Base-by-base conservation (phyloP, 1,139 yeast species). In the Candida tetrigidarum region DNA sequence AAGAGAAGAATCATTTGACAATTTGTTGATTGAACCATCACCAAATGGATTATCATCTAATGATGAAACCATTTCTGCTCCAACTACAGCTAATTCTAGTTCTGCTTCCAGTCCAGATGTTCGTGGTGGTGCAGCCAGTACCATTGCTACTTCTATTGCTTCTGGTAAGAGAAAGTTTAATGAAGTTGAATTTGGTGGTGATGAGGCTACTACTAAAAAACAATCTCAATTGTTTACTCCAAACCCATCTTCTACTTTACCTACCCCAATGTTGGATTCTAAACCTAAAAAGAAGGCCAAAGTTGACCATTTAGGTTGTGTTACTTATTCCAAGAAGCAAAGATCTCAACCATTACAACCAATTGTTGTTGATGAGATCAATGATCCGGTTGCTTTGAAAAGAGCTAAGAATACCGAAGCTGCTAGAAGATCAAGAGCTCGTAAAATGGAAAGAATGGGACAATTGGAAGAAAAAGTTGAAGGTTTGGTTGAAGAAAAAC, bases 391-490 rank as follows among this genome's bases (percentile, higher is more conserved):
- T 47, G 80, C 90, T 43, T 62, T 88, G 59, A 89, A 92, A 66
- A 83, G 99, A 60, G 97, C 97, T 34, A 83, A 92, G 66, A 92
- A 92, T 76, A 92, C 98, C 19, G 97, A 91, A 65, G 97, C 98
- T 50, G 98, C 98, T 12, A 83, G 98, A 67, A 80, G 97, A 63
- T 90, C 97, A 37, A 80, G 98, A 57, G 96, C 96, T 34, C 83
- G 96, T 68, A 90, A 91, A 71, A 83, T 87, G 82, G 90, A 87
- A 65, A 80, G 96, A 66, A 86, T 92, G 89, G 62, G 67, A 48
- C 96, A 89, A 62, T 74, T 92, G 64, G 97, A 92, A 67, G 80
- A 69, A 25, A 81, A 81, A 62, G 96, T 92, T 47, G 89, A 84
- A 53, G 79, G 67, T 36, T 74, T 91, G 52, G 61, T 81, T 49